Evolutionary conservation across 2,329 filamentous ascomycete genomes (phyloP).

Genomic region (Penicillium sp.): DNA sequence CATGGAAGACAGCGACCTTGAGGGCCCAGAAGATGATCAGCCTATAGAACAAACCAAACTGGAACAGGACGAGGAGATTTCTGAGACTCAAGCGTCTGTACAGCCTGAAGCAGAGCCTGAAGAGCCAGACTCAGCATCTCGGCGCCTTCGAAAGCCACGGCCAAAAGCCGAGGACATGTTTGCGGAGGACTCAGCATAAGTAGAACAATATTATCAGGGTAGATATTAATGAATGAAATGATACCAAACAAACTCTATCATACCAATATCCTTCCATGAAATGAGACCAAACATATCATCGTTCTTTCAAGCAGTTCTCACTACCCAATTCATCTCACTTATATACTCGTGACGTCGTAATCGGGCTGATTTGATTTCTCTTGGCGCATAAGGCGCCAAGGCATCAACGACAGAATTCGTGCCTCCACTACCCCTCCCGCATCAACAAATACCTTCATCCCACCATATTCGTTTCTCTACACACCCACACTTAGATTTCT

Average conservation of each 20-base stretch:
- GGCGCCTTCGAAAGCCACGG: conserved; percentile 54
- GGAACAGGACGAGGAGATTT: background rate
- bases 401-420: conserved; percentile 24
- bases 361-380: conserved; percentile 5
- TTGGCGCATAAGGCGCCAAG: conserved; percentile 15
- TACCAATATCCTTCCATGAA: background rate
- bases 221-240: conserved; percentile 20
- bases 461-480: conserved; percentile 11
- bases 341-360: background rate
- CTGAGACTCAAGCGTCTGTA: conserved; percentile 17
- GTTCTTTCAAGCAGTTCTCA: background rate
- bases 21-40: conserved; percentile 48
- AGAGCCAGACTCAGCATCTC: conserved; percentile 31
- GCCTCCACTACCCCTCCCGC: conserved; percentile 24
- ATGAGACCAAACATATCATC: background rate
- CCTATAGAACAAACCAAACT: conserved; percentile 41
- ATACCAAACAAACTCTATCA: conserved; percentile 4
- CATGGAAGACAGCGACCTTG: conserved; percentile 52
- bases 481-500: conserved; percentile 19
- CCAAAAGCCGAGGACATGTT: conserved; percentile 86
- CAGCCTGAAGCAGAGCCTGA: conserved; percentile 23
- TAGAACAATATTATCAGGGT: background rate
- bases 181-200: conserved; percentile 64
- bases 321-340: conserved; percentile 1
- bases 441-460: conserved; percentile 26